These are phyloP conservation scores for Cyberlindnera xylosilytica DNA, from an alignment of 805 yeast species.

Conservation along the genomic window DNA sequence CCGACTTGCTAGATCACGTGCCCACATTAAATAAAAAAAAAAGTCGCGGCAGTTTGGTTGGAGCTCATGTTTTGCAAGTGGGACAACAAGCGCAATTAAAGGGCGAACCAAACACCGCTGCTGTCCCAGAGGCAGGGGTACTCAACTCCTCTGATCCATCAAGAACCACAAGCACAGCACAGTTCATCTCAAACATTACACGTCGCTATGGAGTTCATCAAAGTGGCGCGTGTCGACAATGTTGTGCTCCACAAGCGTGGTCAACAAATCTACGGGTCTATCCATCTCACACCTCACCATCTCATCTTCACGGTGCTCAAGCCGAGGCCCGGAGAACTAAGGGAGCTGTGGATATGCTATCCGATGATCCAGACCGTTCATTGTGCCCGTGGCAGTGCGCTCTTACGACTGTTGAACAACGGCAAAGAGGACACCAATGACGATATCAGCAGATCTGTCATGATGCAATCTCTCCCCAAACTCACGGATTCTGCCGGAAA, in stretches of 20 bases:
- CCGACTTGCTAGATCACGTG: no score
- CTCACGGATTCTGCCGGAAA: slow-evolving; percentile 15
- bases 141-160: no score
- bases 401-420: slow-evolving; percentile 23
- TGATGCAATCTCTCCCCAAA: slow-evolving; percentile 18
- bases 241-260: slow-evolving; percentile 61
- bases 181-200: no score
- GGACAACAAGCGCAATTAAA: no score
- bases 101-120: no score
- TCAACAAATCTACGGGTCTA: slow-evolving; percentile 47
- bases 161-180: no score
- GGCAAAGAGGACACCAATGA: slow-evolving; percentile 9
- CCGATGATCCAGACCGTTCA: slow-evolving; percentile 61
- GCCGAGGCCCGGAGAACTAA: slow-evolving; percentile 21
- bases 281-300: slow-evolving; percentile 75
- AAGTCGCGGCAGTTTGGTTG: no score
- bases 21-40: no score
- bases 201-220: slow-evolving; percentile 24
- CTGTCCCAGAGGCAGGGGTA: no score
- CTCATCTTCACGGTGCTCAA: slow-evolving; percentile 50
- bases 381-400: slow-evolving; percentile 50
- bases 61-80: no score
- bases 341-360: slow-evolving; percentile 90
- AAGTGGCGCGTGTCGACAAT: slow-evolving; percentile 38
- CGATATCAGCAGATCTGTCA: slow-evolving; percentile 11